Evolutionary conservation across 2,329 filamentous ascomycete species (phyloP), one percentile per base, ranked within the genome.

Genomic region (Ophiostoma sp.): DNA sequence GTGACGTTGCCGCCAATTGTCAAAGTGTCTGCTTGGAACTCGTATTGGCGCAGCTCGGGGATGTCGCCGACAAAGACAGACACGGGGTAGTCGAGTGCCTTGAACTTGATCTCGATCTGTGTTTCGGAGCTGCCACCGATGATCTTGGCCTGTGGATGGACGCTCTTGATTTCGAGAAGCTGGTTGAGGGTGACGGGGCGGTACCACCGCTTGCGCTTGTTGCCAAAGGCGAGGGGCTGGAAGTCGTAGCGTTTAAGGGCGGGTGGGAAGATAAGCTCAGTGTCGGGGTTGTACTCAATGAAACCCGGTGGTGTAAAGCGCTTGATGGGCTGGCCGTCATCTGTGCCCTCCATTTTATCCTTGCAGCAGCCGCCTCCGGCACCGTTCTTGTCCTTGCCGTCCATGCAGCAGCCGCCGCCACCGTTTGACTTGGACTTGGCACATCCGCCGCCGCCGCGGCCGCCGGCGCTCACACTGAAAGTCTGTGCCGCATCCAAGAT

Each of bases 81-180:
- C 0, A 91, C 87, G 4, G 89, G 89, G 76, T 98, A 98, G 74
- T 93, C 86, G 82, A 97, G 86, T 0, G 89, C 92, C 80, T 98
- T 98, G 85, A 99, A 98, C 79, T 97, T 97, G 80, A 96, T 91
- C 79, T 99, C 95, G 70, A 99, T 98, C 78, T 98, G 95, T 0
- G 94, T 98, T 78, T 99, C 95, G 2, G 93, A 96, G 76, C 93
- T 97, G 70, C 95, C 95, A 65, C 93, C 94, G 70, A 99, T 97
- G 70, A 99, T 87, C 78, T 98, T 99, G 4, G 94, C 92, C 40
- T 89, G 87, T 0, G 94, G 94, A 73, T 92, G 89, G 0, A 85
- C 87, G 74, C 84, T 88, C 81, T 98, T 98, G 79, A 99, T 97
- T 76, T 97, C 90, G 16, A 98, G 84, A 16, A 99, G 82, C 76